Percentiles rank a stretch among this genome's conserved stretches.
phyloP scores from a whole-genome alignment of 768 basidiomycete species.

The Suillus ampliporus region DNA sequence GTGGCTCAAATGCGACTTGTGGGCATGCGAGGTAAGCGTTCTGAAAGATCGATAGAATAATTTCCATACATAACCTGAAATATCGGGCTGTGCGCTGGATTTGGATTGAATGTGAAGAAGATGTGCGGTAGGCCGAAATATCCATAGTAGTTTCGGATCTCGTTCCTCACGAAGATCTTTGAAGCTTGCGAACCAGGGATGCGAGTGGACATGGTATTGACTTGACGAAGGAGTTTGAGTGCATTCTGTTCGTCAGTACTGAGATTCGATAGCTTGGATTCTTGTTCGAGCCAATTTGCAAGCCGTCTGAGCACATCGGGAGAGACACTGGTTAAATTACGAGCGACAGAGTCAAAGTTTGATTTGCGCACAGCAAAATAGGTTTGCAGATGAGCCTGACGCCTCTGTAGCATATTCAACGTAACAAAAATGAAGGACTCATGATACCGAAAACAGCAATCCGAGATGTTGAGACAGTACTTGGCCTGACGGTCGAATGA shows the following conservation, averaged over 20 bases:
- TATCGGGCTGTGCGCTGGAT: constrained; percentile 29
- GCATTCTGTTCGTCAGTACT: constrained; percentile 24
- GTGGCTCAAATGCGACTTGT: constrained; percentile 23
- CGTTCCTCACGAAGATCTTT: constrained; percentile 28
- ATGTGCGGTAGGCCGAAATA: constrained; percentile 36
- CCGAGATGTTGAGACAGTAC: constrained; percentile 25
- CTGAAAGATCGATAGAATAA: background rate
- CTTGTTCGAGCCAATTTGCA: constrained; percentile 17
- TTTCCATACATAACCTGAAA: constrained; percentile 39
- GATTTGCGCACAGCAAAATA: constrained; percentile 23
- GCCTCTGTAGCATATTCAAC: constrained; percentile 33
- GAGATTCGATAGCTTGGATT: constrained; percentile 13
- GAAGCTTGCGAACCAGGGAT: constrained; percentile 38
- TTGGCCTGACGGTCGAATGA: constrained; percentile 30
- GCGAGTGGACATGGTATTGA: constrained; percentile 36
- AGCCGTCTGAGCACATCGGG: constrained; percentile 5
- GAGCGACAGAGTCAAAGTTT: constrained; percentile 18
- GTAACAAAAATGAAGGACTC: constrained; percentile 32
- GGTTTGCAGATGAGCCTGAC: constrained; percentile 30
- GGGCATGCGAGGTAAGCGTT: constrained; percentile 26
- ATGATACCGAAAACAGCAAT: constrained; percentile 29
- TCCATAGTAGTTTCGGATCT: constrained; percentile 34
- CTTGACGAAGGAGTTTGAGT: constrained; percentile 28
- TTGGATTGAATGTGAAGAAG: constrained; percentile 34
- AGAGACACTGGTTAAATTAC: constrained; percentile 14